phyloP scores from a whole-genome alignment of 2,329 filamentous ascomycete species.

The Lasiodiplodia theobromae region DNA sequence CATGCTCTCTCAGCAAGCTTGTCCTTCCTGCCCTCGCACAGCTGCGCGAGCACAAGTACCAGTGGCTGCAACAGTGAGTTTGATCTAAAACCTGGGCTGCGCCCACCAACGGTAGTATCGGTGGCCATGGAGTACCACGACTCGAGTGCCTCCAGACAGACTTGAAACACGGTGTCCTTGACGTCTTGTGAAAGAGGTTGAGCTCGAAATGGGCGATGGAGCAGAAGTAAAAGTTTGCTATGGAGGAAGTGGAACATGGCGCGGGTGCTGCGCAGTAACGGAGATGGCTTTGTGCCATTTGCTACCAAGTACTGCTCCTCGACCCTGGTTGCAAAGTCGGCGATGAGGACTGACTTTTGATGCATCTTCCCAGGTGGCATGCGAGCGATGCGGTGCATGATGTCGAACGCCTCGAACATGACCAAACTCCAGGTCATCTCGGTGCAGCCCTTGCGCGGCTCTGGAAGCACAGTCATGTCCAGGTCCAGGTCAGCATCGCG shows the following conservation, averaged over 20 bases:
- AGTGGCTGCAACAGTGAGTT: neutral
- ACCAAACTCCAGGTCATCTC: neutral
- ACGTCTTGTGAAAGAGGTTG: neutral
- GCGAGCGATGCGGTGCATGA: neutral
- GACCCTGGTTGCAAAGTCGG: neutral
- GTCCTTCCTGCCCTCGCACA: slow-evolving; percentile 1
- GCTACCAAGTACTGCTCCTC: neutral
- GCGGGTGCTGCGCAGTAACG: neutral
- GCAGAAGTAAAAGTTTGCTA: neutral
- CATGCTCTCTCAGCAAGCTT: neutral
- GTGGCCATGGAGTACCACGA: neutral
- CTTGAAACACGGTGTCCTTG: neutral
- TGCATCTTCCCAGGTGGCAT: neutral
- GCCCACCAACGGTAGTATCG: neutral
- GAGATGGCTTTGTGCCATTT: neutral
- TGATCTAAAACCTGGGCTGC: neutral
- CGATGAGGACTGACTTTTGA: neutral
- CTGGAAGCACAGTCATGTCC: neutral
- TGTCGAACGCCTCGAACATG: neutral
- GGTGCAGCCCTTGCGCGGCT: slow-evolving; percentile 1
- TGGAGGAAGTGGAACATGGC: neutral
- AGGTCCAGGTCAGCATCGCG: neutral
- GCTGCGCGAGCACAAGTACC: neutral
- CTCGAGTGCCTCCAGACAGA: slow-evolving; percentile 1
- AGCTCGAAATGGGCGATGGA: neutral